Evolutionary conservation across 306 rosid species (phyloP).

Genomic region (Canavalia gladiata): DNA sequence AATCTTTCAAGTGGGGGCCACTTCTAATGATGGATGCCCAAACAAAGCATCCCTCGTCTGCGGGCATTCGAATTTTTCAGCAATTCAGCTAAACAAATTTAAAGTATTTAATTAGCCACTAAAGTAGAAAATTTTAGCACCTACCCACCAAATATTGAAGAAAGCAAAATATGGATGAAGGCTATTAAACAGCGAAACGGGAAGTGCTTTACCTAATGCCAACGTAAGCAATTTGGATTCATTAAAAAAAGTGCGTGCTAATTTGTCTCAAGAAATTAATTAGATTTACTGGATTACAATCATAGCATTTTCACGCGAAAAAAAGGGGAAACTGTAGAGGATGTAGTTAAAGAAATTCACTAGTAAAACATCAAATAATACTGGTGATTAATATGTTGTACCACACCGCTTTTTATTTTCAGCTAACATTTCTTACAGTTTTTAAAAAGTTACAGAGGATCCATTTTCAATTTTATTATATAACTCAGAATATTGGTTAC

Average conservation of each 20-base stretch:
- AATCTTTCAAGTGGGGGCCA: slow-evolving; percentile 58
- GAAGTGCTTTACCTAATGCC: slow-evolving; percentile 54
- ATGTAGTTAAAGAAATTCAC: neutral
- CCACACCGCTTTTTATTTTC: neutral
- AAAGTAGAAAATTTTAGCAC: slow-evolving; percentile 43
- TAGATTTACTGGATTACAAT: neutral
- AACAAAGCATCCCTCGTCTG: slow-evolving; percentile 56
- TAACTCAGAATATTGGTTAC: neutral
- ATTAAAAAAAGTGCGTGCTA: neutral
- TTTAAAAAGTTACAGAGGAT: neutral
- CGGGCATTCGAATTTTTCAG: slow-evolving; percentile 39
- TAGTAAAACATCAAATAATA: neutral
- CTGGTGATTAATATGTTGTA: neutral
- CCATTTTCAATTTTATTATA: neutral
- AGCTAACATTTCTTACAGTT: neutral
- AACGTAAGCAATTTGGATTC: slow-evolving; percentile 44
- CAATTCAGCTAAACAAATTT: slow-evolving; percentile 24
- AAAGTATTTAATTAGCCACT: slow-evolving; percentile 11
- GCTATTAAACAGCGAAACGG: slow-evolving; percentile 38
- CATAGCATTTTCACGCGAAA: too few relatives aligned
- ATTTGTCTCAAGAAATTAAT: neutral
- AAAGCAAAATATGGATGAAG: slow-evolving; percentile 25
- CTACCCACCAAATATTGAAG: slow-evolving; percentile 42
- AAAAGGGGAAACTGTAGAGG: too few relatives aligned
- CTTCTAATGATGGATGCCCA: slow-evolving; percentile 48